phyloP scores from a whole-genome alignment of 2,329 filamentous ascomycete genomes.

The Penicillium sp. region DNA sequence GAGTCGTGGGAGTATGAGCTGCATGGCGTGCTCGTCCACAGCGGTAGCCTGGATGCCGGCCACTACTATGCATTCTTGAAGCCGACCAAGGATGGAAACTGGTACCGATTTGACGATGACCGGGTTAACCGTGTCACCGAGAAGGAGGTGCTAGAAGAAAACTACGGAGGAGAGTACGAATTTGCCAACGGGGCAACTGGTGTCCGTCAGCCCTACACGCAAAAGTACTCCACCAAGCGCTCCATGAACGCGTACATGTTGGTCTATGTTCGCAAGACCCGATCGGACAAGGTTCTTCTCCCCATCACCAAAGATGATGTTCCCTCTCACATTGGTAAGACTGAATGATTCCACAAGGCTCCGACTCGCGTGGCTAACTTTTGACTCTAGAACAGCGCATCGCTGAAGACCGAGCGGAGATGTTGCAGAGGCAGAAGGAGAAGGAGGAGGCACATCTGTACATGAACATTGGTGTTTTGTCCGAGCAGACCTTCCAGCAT shows the following conservation, averaged over 20 bases:
- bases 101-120: slow-evolving; percentile 97
- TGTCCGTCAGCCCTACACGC: slow-evolving; percentile 68
- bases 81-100: slow-evolving; percentile 88
- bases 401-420: slow-evolving; percentile 77
- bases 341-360: not conserved
- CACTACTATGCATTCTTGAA: slow-evolving; percentile 99
- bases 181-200: slow-evolving; percentile 62
- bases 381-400: slow-evolving; percentile 67
- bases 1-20: slow-evolving; percentile 92
- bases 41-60: slow-evolving; percentile 92
- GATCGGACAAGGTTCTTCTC: slow-evolving; percentile 80
- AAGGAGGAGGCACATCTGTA: slow-evolving; percentile 94
- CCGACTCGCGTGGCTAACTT: slow-evolving; percentile 18
- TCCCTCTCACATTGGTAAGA: slow-evolving; percentile 77
- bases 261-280: slow-evolving; percentile 91
- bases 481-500: slow-evolving; percentile 77
- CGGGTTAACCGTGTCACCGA: slow-evolving; percentile 93
- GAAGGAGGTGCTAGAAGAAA: slow-evolving; percentile 92
- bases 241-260: slow-evolving; percentile 97
- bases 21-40: slow-evolving; percentile 94
- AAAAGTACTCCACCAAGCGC: slow-evolving; percentile 68
- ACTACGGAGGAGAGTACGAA: slow-evolving; percentile 88
- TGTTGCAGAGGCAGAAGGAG: slow-evolving; percentile 82
- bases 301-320: slow-evolving; percentile 78
- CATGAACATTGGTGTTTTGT: slow-evolving; percentile 81